Evolutionary conservation across 345 rosid species (phyloP).

Genomic region (Eutrema heterophyllum): DNA sequence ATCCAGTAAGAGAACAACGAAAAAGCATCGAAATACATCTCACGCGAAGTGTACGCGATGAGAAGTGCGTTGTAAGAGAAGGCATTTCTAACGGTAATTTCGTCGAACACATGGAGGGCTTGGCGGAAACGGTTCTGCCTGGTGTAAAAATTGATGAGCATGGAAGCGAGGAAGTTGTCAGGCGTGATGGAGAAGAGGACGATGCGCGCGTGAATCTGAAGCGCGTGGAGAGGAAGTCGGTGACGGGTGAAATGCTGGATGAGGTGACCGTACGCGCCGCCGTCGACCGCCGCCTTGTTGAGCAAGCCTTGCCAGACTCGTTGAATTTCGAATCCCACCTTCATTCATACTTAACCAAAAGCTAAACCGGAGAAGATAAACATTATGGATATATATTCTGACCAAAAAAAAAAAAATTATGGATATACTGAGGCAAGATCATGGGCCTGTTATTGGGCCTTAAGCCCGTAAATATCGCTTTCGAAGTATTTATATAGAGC

Average conservation of each 20-base stretch:
- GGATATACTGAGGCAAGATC: not conserved
- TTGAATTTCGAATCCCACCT: slow-evolving; percentile 30
- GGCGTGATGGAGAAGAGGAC: slow-evolving; percentile 43
- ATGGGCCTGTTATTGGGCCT: not conserved
- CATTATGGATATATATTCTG: not conserved
- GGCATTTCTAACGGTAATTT: slow-evolving; percentile 43
- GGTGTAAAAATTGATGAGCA: slow-evolving; percentile 51
- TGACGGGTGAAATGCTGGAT: slow-evolving; percentile 52
- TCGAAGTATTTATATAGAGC: not conserved
- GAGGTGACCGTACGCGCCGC: slow-evolving; percentile 55
- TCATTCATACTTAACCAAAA: slow-evolving; percentile 30
- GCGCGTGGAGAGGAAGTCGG: slow-evolving; percentile 54
- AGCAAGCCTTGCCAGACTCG: slow-evolving; percentile 32
- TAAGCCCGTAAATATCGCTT: not conserved
- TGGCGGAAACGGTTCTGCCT: slow-evolving; percentile 32
- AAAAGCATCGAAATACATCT: slow-evolving; percentile 43
- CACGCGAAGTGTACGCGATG: slow-evolving; percentile 54
- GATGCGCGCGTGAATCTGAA: slow-evolving; percentile 80
- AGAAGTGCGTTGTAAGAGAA: slow-evolving; percentile 79
- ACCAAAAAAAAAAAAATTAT: not conserved
- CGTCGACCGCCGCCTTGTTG: slow-evolving; percentile 37
- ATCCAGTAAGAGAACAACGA: slow-evolving; percentile 47
- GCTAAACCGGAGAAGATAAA: slow-evolving; percentile 14
- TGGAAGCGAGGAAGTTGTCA: slow-evolving; percentile 71
- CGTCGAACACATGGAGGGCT: slow-evolving; percentile 70